Base-by-base conservation (phyloP, 306 rosid species). In the Trifolium pratense region DNA sequence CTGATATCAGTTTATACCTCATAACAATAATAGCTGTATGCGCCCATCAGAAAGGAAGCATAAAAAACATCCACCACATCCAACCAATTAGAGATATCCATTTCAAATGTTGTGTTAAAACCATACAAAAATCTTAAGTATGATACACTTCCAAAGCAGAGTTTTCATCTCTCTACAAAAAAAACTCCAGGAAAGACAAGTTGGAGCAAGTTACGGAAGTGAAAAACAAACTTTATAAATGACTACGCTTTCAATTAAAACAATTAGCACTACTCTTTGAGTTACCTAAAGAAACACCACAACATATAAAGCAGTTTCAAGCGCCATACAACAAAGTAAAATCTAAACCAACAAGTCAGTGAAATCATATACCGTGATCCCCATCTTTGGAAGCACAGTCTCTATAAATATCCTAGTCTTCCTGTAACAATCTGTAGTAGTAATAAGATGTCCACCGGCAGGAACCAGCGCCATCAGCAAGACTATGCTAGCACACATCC, bases 381-480 rank as follows among this genome's bases (percentile, higher is more conserved):
- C 94, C 98, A 91, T 89, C 86, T 89, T 93, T 15, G 97, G 97
- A 49, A 91, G 97, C 74, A 93, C 23, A 16, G 87, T 88, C 84
- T 93, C 94, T 1, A 93, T 93, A 81, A 93, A 93, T 11, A 93
- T 78, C 74, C 98, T 88, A 34, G 98, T 91, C 91, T 91, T 93
- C 85, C 97, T 84, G 73, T 93, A 93, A 81, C 97, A 93, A 81
- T 93, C 97, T 2, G 98, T 91, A 40, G 98, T 93, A 18, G 98
- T 93, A 79, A 93, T 94, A 5, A 93, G 74, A 87, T 93, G 96
- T 71, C 98, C 98, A 65, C 98, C 98, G 23, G 98, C 97, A 16
- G 97, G 96, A 83, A 93, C 85, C 83, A 93, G 75, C 46, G 98
- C 97, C 97, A 93, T 73, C 53, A 93, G 60, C 89, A 93, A 8